These are phyloP conservation scores for Silene vulgaris DNA, from an alignment of 179 eudicot genomes.

Conservation along the genomic window DNA sequence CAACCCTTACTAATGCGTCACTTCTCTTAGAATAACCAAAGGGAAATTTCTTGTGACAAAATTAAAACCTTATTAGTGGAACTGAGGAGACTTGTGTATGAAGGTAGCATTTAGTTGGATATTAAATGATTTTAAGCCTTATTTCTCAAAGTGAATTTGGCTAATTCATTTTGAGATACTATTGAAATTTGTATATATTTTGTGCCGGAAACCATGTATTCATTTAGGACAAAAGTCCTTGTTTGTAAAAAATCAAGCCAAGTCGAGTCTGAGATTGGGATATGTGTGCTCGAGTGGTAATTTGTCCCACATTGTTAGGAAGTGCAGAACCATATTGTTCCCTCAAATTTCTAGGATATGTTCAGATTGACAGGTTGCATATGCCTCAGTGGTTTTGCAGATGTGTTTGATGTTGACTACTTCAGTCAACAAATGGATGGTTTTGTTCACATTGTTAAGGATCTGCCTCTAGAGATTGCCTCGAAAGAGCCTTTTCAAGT, in stretches of 20 bases:
- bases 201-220: too few relatives aligned
- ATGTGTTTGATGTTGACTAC: conserved; percentile 92
- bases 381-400: conserved; percentile 84
- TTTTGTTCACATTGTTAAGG: conserved; percentile 65
- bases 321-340: neutral
- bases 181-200: too few relatives aligned
- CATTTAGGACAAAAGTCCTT: neutral
- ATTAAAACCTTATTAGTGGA: neutral
- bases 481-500: conserved; percentile 75
- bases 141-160: too few relatives aligned
- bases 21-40: neutral
- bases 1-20: neutral
- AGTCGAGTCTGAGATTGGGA: neutral
- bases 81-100: neutral
- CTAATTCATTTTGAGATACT: too few relatives aligned
- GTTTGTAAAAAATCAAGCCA: neutral
- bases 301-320: conserved; percentile 2
- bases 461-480: conserved; percentile 66
- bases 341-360: neutral
- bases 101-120: neutral
- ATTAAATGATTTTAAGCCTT: neutral
- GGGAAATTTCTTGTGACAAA: neutral
- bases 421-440: conserved; percentile 75
- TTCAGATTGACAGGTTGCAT: conserved; percentile 24
- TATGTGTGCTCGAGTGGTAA: neutral